These are phyloP conservation scores for Naegleria fowleri DNA, from an alignment of 208 protist species.

Conservation along the genomic window DNA sequence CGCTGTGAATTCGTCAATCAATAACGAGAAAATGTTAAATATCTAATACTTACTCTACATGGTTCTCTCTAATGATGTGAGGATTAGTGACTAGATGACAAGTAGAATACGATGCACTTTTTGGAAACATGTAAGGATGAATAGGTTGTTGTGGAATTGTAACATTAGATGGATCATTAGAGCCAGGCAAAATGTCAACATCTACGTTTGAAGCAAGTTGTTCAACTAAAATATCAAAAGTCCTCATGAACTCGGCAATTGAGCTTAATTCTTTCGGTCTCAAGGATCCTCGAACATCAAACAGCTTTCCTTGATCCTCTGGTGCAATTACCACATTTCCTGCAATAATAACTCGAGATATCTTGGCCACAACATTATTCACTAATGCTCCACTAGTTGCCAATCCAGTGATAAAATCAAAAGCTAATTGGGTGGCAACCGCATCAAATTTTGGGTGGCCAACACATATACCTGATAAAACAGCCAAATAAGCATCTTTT, in stretches of 20 bases:
- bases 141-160: conserved; percentile 81
- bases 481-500: background rate
- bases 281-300: conserved; percentile 62
- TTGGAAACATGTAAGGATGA: conserved; percentile 70
- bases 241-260: conserved; percentile 59
- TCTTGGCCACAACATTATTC: background rate
- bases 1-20: background rate
- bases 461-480: background rate
- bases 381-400: background rate
- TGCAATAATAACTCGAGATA: conserved; percentile 13
- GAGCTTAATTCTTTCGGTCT: conserved; percentile 43
- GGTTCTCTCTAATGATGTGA: conserved; percentile 57
- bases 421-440: background rate
- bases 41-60: conserved; percentile 19
- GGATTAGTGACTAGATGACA: conserved; percentile 72
- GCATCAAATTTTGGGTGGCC: background rate
- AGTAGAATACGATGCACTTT: conserved; percentile 57
- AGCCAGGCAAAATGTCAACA: conserved; percentile 79
- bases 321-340: background rate
- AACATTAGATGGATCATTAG: conserved; percentile 73
- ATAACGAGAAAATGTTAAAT: no score
- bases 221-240: conserved; percentile 62
- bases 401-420: background rate
- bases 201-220: conserved; percentile 59
- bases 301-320: background rate